phyloP scores from a whole-genome alignment of 768 basidiomycete genomes.

The Lentinula edodes region DNA sequence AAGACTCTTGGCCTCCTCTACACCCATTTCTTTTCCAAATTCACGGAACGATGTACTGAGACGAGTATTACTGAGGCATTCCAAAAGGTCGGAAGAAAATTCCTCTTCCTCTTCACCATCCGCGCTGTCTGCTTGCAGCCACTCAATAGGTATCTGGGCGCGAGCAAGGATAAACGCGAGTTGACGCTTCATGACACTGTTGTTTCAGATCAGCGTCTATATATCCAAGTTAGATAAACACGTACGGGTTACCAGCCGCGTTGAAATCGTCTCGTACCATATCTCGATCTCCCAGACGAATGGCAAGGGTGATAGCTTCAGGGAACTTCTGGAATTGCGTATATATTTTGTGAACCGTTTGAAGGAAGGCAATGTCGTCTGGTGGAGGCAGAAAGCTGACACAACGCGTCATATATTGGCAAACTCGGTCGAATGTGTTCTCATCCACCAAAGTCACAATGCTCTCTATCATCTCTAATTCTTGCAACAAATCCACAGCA shows the following conservation, averaged over 20 bases:
- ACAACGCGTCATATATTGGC: slow-evolving; percentile 94
- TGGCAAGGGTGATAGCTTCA: slow-evolving; percentile 82
- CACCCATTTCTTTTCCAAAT: slow-evolving; percentile 92
- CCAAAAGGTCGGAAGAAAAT: slow-evolving; percentile 74
- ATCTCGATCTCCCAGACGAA: slow-evolving; percentile 75
- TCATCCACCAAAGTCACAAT: slow-evolving; percentile 77
- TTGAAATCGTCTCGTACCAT: slow-evolving; percentile 86
- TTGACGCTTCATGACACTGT: slow-evolving; percentile 87
- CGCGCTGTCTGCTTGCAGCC: slow-evolving; percentile 64
- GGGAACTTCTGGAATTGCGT: slow-evolving; percentile 83
- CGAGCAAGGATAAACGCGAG: slow-evolving; percentile 92
- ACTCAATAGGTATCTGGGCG: slow-evolving; percentile 85
- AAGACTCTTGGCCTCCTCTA: slow-evolving; percentile 81
- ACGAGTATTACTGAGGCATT: slow-evolving; percentile 81
- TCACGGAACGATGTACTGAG: slow-evolving; percentile 81
- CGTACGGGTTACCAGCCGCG: slow-evolving; percentile 83
- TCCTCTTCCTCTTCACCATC: slow-evolving; percentile 51
- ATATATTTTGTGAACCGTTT: slow-evolving; percentile 86
- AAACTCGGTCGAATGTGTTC: slow-evolving; percentile 85
- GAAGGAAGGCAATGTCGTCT: slow-evolving; percentile 86
- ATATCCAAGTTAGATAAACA: slow-evolving; percentile 7
- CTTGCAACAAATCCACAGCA: slow-evolving; percentile 92
- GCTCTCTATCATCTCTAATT: slow-evolving; percentile 82
- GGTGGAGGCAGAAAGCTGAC: slow-evolving; percentile 88
- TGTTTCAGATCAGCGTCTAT: not conserved